phyloP scores from a whole-genome alignment of 116 monocot genomes.

The Thalassia testudinum region DNA sequence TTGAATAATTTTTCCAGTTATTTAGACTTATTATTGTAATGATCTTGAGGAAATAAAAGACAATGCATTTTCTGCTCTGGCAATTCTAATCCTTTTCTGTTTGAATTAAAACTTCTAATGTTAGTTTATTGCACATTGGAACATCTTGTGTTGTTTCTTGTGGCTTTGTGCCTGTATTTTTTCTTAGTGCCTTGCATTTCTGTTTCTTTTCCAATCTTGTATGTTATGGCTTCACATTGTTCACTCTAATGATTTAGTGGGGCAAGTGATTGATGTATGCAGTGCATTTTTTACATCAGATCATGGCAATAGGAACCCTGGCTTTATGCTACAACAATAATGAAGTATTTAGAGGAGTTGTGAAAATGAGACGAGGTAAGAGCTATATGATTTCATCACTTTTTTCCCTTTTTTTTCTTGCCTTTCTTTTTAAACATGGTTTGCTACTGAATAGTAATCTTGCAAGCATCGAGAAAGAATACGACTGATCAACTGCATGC shows the following conservation, averaged over 20 bases:
- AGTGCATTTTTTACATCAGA: constrained; percentile 21
- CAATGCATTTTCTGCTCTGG: too few species aligned
- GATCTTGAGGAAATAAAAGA: too few species aligned
- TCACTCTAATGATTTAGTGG: too few species aligned
- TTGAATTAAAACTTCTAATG: too few species aligned
- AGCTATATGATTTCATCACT: not conserved
- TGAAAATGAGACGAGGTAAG: constrained; percentile 95
- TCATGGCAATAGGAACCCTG: constrained; percentile 92
- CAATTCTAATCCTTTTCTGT: too few species aligned
- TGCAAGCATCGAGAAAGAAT: too few species aligned
- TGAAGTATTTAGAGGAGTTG: constrained; percentile 80
- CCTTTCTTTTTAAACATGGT: not conserved
- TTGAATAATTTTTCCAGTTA: too few species aligned
- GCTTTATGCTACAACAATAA: constrained; percentile 89
- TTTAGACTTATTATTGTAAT: too few species aligned
- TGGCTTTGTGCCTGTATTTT: not conserved
- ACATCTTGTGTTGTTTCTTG: not conserved
- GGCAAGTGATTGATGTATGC: not conserved
- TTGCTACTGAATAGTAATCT: too few species aligned
- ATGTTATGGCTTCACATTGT: too few species aligned
- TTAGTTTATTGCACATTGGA: too few species aligned
- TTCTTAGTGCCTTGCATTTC: not conserved
- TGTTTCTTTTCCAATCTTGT: not conserved
- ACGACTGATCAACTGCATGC: too few species aligned
- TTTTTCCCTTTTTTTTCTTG: not conserved